phyloP scores from a whole-genome alignment of 2,329 filamentous ascomycete species.

The Thielaviopsis musarum region DNA sequence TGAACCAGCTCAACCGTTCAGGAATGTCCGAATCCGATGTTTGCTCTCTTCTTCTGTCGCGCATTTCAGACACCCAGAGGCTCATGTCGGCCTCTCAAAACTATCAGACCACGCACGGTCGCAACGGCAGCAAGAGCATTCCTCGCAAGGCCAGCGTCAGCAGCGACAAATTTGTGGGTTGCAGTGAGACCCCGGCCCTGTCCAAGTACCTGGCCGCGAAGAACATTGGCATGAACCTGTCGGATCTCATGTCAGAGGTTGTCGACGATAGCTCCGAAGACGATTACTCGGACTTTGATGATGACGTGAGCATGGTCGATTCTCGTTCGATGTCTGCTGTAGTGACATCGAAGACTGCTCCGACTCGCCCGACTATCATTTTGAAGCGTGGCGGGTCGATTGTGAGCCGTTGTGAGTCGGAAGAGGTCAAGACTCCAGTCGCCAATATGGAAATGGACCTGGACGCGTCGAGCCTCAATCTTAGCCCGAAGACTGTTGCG shows the following conservation, averaged over 20 bases:
- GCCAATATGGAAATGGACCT: slow-evolving; percentile 28
- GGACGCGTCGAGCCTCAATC: slow-evolving; percentile 31
- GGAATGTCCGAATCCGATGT: slow-evolving; percentile 10
- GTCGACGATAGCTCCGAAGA: slow-evolving; percentile 5
- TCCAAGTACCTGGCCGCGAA: slow-evolving; percentile 11
- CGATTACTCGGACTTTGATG: slow-evolving; percentile 4
- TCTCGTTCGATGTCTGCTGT: background rate
- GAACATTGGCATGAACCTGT: slow-evolving; percentile 9
- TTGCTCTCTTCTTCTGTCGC: slow-evolving; percentile 10
- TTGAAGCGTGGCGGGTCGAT: slow-evolving; percentile 8
- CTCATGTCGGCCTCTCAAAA: slow-evolving; percentile 7
- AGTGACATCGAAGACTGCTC: background rate
- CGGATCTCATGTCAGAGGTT: slow-evolving; percentile 6
- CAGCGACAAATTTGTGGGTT: slow-evolving; percentile 9
- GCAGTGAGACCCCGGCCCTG: slow-evolving; percentile 8
- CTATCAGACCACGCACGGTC: background rate
- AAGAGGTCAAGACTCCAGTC: slow-evolving; percentile 9
- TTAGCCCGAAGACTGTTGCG: slow-evolving; percentile 52
- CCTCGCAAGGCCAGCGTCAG: slow-evolving; percentile 1
- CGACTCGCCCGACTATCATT: slow-evolving; percentile 6
- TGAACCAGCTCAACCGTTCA: slow-evolving; percentile 4
- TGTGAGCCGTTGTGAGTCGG: slow-evolving; percentile 7
- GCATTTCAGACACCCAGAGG: slow-evolving; percentile 10
- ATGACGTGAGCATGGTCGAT: background rate
- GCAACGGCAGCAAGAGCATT: slow-evolving; percentile 1